These are phyloP conservation scores for Tephrocybe sp. DNA, from an alignment of 768 basidiomycete species.

Conservation along the genomic window DNA sequence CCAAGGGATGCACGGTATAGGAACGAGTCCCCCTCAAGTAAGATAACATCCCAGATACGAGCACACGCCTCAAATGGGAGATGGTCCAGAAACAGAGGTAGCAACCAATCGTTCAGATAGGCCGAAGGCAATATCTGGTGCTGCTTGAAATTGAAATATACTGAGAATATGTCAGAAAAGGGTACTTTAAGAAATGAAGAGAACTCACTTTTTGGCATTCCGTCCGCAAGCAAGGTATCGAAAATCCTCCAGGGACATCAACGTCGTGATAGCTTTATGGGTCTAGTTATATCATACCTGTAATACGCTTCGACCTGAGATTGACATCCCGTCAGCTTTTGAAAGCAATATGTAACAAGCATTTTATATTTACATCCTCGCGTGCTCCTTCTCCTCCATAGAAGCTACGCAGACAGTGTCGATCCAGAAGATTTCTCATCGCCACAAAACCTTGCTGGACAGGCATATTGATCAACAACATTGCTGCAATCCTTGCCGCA, in stretches of 20 bases:
- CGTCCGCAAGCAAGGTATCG: conserved; percentile 87
- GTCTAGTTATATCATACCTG: conserved; percentile 48
- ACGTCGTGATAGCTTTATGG: background rate
- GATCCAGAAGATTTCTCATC: conserved; percentile 82
- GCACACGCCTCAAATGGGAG: conserved; percentile 92
- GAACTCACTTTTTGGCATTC: conserved; percentile 85
- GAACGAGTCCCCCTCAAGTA: conserved; percentile 91
- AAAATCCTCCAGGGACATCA: conserved; percentile 63
- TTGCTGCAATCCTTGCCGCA: conserved; percentile 75
- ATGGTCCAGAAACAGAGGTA: conserved; percentile 80
- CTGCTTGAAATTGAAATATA: conserved; percentile 94
- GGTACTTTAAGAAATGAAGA: background rate
- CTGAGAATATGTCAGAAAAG: conserved; percentile 33
- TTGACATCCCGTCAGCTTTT: conserved; percentile 22
- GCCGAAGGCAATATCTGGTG: conserved; percentile 84
- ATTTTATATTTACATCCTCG: conserved; percentile 70
- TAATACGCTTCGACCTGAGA: conserved; percentile 86
- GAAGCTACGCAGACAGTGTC: conserved; percentile 84
- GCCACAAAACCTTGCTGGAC: conserved; percentile 73
- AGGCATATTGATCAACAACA: conserved; percentile 85
- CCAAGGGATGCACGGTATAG: conserved; percentile 84
- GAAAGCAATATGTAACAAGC: conserved; percentile 2
- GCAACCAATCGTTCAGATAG: conserved; percentile 84
- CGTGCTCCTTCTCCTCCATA: conserved; percentile 69
- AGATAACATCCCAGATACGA: conserved; percentile 83